Evolutionary conservation across 2,329 filamentous ascomycete species (phyloP), one percentile per base, ranked within the genome.

Genomic region (Beauveria bassiana): DNA sequence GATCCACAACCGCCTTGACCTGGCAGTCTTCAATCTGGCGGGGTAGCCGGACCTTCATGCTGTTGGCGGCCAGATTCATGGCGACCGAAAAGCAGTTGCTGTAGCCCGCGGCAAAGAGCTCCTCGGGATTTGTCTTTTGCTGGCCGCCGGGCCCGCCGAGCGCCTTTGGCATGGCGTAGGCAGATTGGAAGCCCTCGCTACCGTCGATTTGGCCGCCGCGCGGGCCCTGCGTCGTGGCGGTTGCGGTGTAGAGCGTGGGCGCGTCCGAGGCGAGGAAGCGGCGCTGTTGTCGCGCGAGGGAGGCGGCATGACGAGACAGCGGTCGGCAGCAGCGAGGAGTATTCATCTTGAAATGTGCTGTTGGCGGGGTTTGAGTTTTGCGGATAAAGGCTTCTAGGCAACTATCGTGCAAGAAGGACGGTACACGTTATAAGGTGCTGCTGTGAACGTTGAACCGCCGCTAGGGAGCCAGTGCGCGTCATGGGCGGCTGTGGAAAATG

Each of bases 71-170:
- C 9, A 58, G 55, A 34, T 58, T 58, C 55, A 58, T 58, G 12
- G 55, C 55, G 34, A 58, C 55, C 16, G 26, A 22, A 18, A 58
- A 58, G 55, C 55, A 58, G 46, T 58, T 58, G 55, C 55, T 58
- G 55, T 58, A 58, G 14, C 55, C 55, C 9, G 55, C 55, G 14
- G 55, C 55, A 5, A 58, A 28, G 2, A 58, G 55, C 55, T 58
- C 55, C 18, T 58, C 55, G 3, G 55, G 55, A 34, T 58, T 58
- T 18, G 55, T 58, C 55, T 50, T 50, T 12, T 26, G 31, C 45
- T 5, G 6, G 46, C 55, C 55, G 16, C 55, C 55, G 12, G 55
- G 55, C 3, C 55, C 55, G 22, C 55, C 55, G 22, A 58, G 55
- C 1, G 55, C 43, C 8, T 49, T 49, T 20, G 55, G 55, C 55